Percentiles rank a stretch among this genome's conserved stretches.
These are phyloP conservation scores for Centrapalus pauciflorus DNA, from an alignment of 129 eudicot species.

Conservation along the genomic window DNA sequence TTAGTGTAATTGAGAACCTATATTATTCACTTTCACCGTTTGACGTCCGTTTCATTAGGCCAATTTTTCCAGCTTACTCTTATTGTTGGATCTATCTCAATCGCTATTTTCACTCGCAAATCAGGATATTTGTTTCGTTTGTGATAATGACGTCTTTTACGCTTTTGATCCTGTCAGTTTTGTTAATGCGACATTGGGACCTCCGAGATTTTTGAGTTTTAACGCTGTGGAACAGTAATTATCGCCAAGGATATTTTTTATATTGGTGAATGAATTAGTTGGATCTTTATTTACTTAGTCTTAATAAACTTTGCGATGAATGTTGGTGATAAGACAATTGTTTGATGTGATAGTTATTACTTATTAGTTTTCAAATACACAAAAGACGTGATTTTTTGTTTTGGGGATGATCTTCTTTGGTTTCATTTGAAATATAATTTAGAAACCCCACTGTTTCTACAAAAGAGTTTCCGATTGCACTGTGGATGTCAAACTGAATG, in stretches of 20 bases:
- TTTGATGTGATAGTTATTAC: neutral
- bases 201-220: neutral
- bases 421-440: neutral
- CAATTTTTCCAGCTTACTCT: constrained; percentile 9
- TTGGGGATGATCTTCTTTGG: neutral
- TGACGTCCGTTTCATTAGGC: constrained; percentile 5
- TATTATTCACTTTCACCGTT: neutral
- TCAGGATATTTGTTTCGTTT: neutral
- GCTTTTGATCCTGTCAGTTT: neutral
- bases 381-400: neutral
- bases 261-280: neutral
- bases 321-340: neutral
- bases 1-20: neutral
- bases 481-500: neutral
- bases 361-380: neutral
- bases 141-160: neutral
- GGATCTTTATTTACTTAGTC: neutral
- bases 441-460: neutral
- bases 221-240: neutral
- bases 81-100: constrained; percentile 1
- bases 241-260: neutral
- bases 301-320: neutral
- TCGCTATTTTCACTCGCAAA: neutral
- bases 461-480: neutral
- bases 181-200: neutral